These are phyloP conservation scores for Basipetospora chlamydospora DNA, from an alignment of 2,329 filamentous ascomycete species.

Conservation along the genomic window DNA sequence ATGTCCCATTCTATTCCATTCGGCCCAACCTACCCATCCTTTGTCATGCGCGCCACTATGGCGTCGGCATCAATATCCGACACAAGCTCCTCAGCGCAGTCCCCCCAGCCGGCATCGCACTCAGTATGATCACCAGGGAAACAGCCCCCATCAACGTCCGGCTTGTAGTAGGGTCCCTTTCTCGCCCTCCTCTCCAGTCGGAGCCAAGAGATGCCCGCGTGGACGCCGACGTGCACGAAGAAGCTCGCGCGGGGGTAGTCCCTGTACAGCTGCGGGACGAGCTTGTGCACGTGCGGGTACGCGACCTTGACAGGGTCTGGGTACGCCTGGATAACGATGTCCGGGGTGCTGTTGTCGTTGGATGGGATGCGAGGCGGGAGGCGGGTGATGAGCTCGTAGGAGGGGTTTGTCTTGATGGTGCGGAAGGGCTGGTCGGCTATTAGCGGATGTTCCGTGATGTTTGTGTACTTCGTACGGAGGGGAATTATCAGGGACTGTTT, in stretches of 20 bases:
- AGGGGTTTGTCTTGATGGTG: background rate
- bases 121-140: background rate
- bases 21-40: background rate
- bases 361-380: background rate
- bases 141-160: background rate
- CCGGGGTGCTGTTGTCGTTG: background rate
- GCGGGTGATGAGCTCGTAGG: background rate
- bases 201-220: background rate
- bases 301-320: slow-evolving; percentile 1
- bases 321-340: background rate
- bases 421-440: slow-evolving; percentile 1
- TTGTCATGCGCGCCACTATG: background rate
- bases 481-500: too few species aligned
- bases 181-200: background rate
- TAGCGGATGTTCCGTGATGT: too few species aligned
- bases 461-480: too few species aligned
- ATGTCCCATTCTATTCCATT: too few species aligned
- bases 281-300: background rate
- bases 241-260: background rate
- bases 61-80: background rate
- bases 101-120: background rate
- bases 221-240: slow-evolving; percentile 1
- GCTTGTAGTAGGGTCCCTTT: background rate
- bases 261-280: background rate
- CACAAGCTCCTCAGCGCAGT: background rate